Evolutionary conservation across 441 rosid species (phyloP).

Genomic region (Adansonia gregorii): DNA sequence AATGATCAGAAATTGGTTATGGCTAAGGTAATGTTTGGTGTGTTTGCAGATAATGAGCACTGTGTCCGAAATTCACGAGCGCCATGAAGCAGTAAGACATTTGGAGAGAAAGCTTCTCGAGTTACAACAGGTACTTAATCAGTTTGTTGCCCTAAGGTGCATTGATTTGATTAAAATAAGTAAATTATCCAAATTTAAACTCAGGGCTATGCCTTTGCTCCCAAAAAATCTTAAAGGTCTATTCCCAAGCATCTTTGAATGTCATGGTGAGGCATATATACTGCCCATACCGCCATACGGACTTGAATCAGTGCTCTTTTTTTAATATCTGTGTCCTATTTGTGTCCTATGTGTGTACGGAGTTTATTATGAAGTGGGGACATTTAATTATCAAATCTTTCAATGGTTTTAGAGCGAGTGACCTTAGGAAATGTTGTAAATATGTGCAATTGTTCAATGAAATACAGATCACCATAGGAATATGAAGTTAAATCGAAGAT

Average conservation of each 20-base stretch:
- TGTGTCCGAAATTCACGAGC: constrained; percentile 98
- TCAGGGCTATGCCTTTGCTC: background rate
- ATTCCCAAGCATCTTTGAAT: background rate
- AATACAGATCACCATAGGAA: constrained; percentile 18
- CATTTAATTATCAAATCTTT: background rate
- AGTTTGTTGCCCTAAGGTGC: constrained; percentile 5
- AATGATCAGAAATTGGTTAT: constrained; percentile 11
- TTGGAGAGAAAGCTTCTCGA: constrained; percentile 90
- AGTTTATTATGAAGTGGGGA: constrained; percentile 8
- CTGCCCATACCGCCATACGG: background rate
- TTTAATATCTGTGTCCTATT: background rate
- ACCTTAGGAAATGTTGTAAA: background rate
- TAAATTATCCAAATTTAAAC: background rate
- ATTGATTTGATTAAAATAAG: background rate
- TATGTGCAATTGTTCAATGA: background rate
- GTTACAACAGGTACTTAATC: constrained; percentile 77
- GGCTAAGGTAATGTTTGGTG: background rate
- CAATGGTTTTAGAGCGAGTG: background rate
- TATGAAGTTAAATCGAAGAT: background rate
- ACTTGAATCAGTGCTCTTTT: background rate
- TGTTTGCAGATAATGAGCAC: constrained; percentile 86
- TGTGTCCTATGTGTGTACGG: background rate
- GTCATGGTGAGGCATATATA: background rate
- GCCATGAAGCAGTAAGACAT: constrained; percentile 91
- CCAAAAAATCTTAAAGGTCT: background rate